Evolutionary conservation across 2,329 filamentous ascomycete genomes (phyloP), one percentile per base, ranked within the genome.

Genomic region (Magnaporthiopsis incrustans): DNA sequence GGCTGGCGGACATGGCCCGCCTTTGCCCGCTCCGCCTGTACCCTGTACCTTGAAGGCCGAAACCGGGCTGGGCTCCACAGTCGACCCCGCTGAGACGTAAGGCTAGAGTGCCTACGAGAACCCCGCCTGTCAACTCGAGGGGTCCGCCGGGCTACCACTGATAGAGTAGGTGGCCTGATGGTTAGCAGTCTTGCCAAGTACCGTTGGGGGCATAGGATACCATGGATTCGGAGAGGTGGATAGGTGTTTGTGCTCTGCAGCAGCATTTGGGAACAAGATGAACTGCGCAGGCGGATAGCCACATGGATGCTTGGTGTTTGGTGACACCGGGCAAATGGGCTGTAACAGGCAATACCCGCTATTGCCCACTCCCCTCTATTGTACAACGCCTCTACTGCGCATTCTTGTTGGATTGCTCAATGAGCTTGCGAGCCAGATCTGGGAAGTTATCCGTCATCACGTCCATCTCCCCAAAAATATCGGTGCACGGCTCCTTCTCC

Each of bases 401-500:
- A 4, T 11, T 53, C 58, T 44, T 62, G 25, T 61, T 30, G 2
- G 64, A 64, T 5, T 58, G 60, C 7, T 63, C 66, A 44, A 74
- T 72, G 30, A 76, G 71, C 61, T 66, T 69, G 33, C 78, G 73
- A 0, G 80, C 82, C 78, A 84, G 79, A 15, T 76, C 77, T 1
- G 73, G 71, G 58, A 84, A 69, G 0, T 70, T 75, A 38, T 77
- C 75, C 6, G 77, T 77, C 61, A 79, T 73, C 50, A 83, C 78
- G 57, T 83, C 81, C 77, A 83, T 77, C 64, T 78, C 71, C 0
- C 74, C 78, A 72, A 81, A 84, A 0, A 85, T 71, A 57, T 82
- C 77, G n/a, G 72, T 68, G 60, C 78, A 78, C 7, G 77, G 71
- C 66, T 85, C 82, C 57, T 77, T 77, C 69, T 85, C 82, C 65